phyloP scores from a whole-genome alignment of 2,329 filamentous ascomycete species.

The Monilinia fructigena region DNA sequence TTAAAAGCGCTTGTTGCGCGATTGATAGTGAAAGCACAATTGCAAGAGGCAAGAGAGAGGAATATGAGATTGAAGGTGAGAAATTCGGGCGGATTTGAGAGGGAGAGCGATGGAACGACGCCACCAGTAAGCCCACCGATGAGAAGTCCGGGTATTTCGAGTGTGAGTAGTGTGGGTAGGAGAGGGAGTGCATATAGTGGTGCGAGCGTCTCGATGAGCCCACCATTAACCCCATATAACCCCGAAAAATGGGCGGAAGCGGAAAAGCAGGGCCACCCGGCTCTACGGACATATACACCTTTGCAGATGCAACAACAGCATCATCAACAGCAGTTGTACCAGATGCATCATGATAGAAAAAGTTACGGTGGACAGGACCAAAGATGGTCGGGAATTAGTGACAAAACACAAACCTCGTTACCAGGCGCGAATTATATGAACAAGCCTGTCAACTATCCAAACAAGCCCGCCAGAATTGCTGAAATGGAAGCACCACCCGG shows the following conservation, averaged over 20 bases:
- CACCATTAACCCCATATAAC: slow-evolving; percentile 19
- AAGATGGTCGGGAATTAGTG: slow-evolving; percentile 14
- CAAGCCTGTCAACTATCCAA: slow-evolving; percentile 6
- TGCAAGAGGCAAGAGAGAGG: slow-evolving; percentile 14
- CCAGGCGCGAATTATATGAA: slow-evolving; percentile 1
- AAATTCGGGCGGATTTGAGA: not conserved
- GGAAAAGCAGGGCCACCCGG: not conserved
- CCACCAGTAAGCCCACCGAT: slow-evolving; percentile 17
- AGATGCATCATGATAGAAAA: slow-evolving; percentile 15
- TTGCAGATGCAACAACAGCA: slow-evolving; percentile 12
- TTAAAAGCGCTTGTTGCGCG: slow-evolving; percentile 68
- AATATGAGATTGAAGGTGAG: slow-evolving; percentile 4
- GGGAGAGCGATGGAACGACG: not conserved
- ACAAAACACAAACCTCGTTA: not conserved
- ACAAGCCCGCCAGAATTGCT: slow-evolving; percentile 5
- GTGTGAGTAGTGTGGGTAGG: slow-evolving; percentile 2
- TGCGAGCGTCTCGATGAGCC: not conserved
- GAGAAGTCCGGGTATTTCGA: slow-evolving; percentile 10
- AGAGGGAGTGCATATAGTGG: slow-evolving; percentile 17
- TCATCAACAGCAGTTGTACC: not conserved
- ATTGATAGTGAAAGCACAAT: slow-evolving; percentile 52
- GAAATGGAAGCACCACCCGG: slow-evolving; percentile 20
- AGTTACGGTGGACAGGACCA: slow-evolving; percentile 6
- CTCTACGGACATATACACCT: not conserved
- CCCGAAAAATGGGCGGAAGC: slow-evolving; percentile 19